Conservation (phyloP, 2,329 filamentous ascomycete species). For the Fusarium sp. region DNA sequence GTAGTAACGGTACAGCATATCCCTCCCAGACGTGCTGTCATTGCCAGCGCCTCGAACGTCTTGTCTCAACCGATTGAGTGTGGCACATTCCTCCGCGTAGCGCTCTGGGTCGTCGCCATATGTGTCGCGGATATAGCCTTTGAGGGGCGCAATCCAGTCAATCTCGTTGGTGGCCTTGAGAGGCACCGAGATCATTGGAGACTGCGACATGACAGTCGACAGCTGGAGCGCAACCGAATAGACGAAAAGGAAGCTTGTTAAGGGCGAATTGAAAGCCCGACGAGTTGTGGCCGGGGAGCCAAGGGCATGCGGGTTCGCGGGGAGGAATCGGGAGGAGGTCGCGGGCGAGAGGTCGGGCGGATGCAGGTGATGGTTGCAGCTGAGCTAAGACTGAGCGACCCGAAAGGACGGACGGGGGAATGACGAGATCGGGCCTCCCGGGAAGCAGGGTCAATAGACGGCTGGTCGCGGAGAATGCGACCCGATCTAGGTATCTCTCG, state of each 20-base stretch:
- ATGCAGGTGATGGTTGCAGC: slow-evolving; percentile 25
- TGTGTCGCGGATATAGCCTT: slow-evolving; percentile 90
- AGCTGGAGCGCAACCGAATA: slow-evolving; percentile 7
- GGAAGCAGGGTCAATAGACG: slow-evolving; percentile 28
- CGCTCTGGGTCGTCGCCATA: slow-evolving; percentile 97
- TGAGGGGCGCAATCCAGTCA: slow-evolving; percentile 94
- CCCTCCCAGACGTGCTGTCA: slow-evolving; percentile 92
- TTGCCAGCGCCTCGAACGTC: slow-evolving; percentile 98
- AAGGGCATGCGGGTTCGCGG: slow-evolving; percentile 35
- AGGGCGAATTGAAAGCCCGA: slow-evolving; percentile 25
- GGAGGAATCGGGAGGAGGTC: slow-evolving; percentile 20
- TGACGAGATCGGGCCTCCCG: slow-evolving; percentile 21
- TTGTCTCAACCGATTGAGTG: slow-evolving; percentile 93
- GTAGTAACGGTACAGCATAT: slow-evolving; percentile 96
- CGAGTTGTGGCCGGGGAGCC: slow-evolving; percentile 20
- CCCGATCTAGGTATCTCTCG: slow-evolving; percentile 40
- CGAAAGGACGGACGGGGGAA: slow-evolving; percentile 1
- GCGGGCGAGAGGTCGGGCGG: slow-evolving; percentile 27
- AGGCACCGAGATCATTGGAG: slow-evolving; percentile 95
- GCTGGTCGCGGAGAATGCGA: slow-evolving; percentile 49
- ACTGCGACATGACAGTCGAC: slow-evolving; percentile 74
- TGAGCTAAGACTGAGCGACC: slow-evolving; percentile 17
- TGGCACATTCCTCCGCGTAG: slow-evolving; percentile 94
- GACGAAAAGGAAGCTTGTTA: slow-evolving; percentile 16
- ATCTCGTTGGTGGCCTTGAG: slow-evolving; percentile 97